Conservation (phyloP, 495 filamentous ascomycete species). For the Tetracladium marchalianum region DNA sequence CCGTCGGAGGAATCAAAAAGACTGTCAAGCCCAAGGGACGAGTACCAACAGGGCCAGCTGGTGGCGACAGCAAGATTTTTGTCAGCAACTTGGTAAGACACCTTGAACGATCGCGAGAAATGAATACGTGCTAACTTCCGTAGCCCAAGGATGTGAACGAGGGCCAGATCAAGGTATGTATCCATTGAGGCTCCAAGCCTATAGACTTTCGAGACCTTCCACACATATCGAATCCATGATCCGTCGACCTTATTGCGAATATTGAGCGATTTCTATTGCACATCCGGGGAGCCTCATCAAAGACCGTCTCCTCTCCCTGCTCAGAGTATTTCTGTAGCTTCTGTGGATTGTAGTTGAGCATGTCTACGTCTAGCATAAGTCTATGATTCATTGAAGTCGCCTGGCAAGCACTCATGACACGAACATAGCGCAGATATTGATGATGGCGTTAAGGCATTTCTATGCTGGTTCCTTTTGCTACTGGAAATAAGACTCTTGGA, state of each 20-base stretch:
- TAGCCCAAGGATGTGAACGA: constrained; percentile 94
- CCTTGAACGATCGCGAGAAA: too few species aligned
- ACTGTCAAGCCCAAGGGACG: constrained; percentile 51
- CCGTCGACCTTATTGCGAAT: constrained; percentile 12
- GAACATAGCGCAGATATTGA: constrained; percentile 20
- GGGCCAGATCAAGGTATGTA: constrained; percentile 99
- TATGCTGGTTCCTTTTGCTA: background rate
- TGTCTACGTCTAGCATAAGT: constrained; percentile 29
- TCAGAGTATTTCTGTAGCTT: constrained; percentile 12
- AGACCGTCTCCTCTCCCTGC: constrained; percentile 29
- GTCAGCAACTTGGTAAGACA: constrained; percentile 92
- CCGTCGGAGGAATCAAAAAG: constrained; percentile 85
- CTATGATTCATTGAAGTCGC: constrained; percentile 29
- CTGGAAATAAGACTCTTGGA: background rate
- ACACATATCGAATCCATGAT: constrained; percentile 13
- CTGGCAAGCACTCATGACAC: constrained; percentile 40
- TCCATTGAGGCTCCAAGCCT: constrained; percentile 45
- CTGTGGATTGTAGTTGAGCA: constrained; percentile 35
- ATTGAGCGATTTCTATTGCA: constrained; percentile 6
- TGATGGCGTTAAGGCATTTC: constrained; percentile 13
- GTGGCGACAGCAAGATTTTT: constrained; percentile 86
- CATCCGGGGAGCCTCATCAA: constrained; percentile 19
- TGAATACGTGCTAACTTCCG: background rate
- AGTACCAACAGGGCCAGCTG: constrained; percentile 50
- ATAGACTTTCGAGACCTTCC: constrained; percentile 39